Evolutionary conservation across 306 rosid genomes (phyloP), one percentile per base, ranked within the genome.

Genomic region (Vigna trinervia): DNA sequence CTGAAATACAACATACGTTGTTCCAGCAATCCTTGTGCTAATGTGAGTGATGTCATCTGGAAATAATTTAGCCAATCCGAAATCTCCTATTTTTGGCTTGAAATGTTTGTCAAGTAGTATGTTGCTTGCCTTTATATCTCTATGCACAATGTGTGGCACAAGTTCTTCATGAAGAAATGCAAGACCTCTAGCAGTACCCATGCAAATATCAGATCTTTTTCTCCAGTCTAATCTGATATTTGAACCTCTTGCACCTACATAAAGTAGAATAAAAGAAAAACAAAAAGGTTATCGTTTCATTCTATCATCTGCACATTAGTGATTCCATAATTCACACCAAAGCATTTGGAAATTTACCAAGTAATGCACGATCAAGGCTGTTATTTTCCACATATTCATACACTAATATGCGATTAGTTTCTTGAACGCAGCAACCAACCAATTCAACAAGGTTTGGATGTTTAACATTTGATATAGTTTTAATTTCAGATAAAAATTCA

Each of bases 111-210:
- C 99, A 41, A 96, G 91, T 73, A 96, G 91, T 87, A 96, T 65
- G 63, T 92, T 96, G 84, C 98, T 96, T 43, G 99, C 97, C 88
- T 92, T 96, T 79, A 96, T 92, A 83, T 96, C 99, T 85, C 99
- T 85, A 75, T 96, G 99, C 81, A 96, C 97, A 81, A 96, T 91
- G 80, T 73, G 99, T 10, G 99, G 99, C 69, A 83, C 86, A 74
- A 86, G 87, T 85, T 96, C 99, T 86, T 92, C 99, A 12, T 96
- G 99, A 78, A 96, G 98, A 86, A 87, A 96, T n/a, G 82, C 82
- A 61, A 96, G 97, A 74, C 94, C 98, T 86, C 76, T 87, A 75
- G 98, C 98, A 13, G 89, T 84, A 43, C 96, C 97, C 77, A 74
- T 51, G 85, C 98, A 96, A 78, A 96, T 96, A 51, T 72, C 75